Base-by-base conservation (phyloP, 2,329 filamentous ascomycete genomes). In the Arthrobotrys entomopaga region DNA sequence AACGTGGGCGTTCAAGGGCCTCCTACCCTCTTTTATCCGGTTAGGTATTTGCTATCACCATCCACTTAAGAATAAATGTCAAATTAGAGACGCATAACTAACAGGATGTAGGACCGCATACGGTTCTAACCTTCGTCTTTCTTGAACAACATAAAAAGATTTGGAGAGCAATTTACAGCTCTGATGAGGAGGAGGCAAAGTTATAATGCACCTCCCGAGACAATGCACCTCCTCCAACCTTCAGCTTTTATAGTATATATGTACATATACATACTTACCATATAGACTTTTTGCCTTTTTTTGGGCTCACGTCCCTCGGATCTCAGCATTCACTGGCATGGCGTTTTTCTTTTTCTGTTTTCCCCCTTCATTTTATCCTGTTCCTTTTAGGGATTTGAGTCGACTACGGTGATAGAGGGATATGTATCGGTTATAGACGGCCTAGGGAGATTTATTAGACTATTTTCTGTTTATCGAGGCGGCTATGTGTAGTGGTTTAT, bases 1-100 rank as follows among this genome's bases (percentile, higher is more conserved):
- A 57, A 82, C 85, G 50, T 96, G 92, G 92, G 89, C 94, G 86
- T 96, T 96, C 82, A 91, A 91, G 81, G 92, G 92, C 74, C 96
- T 92, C 91, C 88, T 93, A 53, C 92, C 92, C n/a, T 86, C 85
- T 77, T 87, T 87, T 78, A 85, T 87, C 59, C 82, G 86, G 22
- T 79, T 87, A 4, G 86, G 85, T 74, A 24, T 11, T 16, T 22
- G 20, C 52, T 53, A 11, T 34, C 3, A 34, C 10, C 2, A 8
- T 34, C 29, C 29, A n/a, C n/a, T n/a, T n/a, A 6, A 34, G 1
- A 6, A 16, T 46, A 46, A n/a, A 10, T 13, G 5, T 4, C 5
- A n/a, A 3, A 46, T 46, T n/a, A 46, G 2, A 2, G 3, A 50
- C 13, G 22, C 13, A 50, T 15, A 46, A 46, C 42, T 46, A 1